A percentile compares a stretch with the other conserved stretches of the same genome.
These are phyloP conservation scores for Boletus semigastroideus DNA, from an alignment of 1,284 basidiomycete species.

Conservation along the genomic window DNA sequence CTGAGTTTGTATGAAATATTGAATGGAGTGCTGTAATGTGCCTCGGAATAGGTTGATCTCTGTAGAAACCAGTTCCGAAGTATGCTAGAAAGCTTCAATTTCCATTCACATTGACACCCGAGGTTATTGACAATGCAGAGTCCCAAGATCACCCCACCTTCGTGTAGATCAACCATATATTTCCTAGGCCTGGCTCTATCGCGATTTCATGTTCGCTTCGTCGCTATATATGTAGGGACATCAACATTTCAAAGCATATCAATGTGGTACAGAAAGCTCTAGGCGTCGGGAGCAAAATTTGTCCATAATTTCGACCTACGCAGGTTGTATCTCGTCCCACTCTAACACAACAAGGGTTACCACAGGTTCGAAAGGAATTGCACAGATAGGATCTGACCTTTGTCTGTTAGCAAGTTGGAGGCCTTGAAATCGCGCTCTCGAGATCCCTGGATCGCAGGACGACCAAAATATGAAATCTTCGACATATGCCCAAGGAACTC, in stretches of 20 bases:
- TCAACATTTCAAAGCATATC: slow-evolving; percentile 7
- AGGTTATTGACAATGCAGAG: too few species aligned
- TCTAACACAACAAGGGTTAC: slow-evolving; percentile 14
- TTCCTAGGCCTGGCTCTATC: too few species aligned
- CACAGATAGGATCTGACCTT: neutral
- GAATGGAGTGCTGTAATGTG: too few species aligned
- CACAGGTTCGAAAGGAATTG: neutral
- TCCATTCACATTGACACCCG: too few species aligned
- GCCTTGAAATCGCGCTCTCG: neutral
- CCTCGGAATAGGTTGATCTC: too few species aligned
- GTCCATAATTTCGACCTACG: slow-evolving; percentile 15
- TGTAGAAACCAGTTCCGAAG: too few species aligned
- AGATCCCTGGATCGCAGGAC: fast-evolving
- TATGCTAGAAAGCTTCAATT: too few species aligned
- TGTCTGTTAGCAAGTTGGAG: neutral
- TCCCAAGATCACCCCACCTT: too few species aligned
- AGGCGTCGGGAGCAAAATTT: slow-evolving; percentile 10
- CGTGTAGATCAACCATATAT: too few species aligned
- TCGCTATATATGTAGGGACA: slow-evolving; percentile 16
- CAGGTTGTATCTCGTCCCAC: slow-evolving; percentile 10
- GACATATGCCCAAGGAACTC: neutral
- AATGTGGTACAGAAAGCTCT: slow-evolving; percentile 20
- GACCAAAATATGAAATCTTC: neutral
- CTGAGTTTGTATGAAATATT: too few species aligned
- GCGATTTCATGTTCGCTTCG: too few species aligned